Percentiles rank a stretch among this genome's conserved stretches.
Conservation (phyloP, 352 stramenopile genomes). For the Phytophthora cryptogea region DNA sequence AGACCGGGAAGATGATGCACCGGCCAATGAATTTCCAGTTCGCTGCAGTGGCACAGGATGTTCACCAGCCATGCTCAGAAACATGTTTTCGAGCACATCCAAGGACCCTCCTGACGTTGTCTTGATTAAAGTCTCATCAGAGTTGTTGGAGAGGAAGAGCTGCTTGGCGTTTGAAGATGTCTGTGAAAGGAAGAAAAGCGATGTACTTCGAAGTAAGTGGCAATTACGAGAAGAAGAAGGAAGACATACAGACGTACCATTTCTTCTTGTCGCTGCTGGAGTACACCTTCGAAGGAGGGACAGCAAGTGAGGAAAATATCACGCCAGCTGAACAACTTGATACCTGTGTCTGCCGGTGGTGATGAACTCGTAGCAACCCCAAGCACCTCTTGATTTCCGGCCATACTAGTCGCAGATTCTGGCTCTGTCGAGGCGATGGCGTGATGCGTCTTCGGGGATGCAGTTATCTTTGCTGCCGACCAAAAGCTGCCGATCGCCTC, state of each 20-base stretch:
- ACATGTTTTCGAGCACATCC: slow-evolving; percentile 22
- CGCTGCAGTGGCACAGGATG: slow-evolving; percentile 4
- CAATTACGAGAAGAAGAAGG: neutral
- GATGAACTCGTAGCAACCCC: neutral
- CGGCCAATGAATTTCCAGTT: neutral
- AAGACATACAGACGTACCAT: slow-evolving; percentile 6
- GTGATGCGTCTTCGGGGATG: neutral
- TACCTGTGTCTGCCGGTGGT: neutral
- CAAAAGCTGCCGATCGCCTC: slow-evolving; percentile 49
- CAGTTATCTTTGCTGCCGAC: slow-evolving; percentile 1
- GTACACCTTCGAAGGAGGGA: slow-evolving; percentile 24
- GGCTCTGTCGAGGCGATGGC: neutral
- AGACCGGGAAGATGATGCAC: slow-evolving; percentile 10
- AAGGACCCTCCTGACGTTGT: neutral
- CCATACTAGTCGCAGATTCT: neutral
- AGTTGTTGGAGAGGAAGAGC: slow-evolving; percentile 9
- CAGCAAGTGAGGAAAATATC: slow-evolving; percentile 45
- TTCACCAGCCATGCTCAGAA: slow-evolving; percentile 23
- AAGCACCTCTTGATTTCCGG: slow-evolving; percentile 13
- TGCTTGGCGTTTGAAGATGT: slow-evolving; percentile 15
- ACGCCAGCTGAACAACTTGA: slow-evolving; percentile 47
- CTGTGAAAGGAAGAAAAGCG: slow-evolving; percentile 8
- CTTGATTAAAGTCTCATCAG: neutral
- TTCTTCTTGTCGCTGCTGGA: slow-evolving; percentile 31
- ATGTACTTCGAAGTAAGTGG: neutral